These are phyloP conservation scores for Mariannaea sp. DNA, from an alignment of 2,329 filamentous ascomycete genomes.

Conservation along the genomic window DNA sequence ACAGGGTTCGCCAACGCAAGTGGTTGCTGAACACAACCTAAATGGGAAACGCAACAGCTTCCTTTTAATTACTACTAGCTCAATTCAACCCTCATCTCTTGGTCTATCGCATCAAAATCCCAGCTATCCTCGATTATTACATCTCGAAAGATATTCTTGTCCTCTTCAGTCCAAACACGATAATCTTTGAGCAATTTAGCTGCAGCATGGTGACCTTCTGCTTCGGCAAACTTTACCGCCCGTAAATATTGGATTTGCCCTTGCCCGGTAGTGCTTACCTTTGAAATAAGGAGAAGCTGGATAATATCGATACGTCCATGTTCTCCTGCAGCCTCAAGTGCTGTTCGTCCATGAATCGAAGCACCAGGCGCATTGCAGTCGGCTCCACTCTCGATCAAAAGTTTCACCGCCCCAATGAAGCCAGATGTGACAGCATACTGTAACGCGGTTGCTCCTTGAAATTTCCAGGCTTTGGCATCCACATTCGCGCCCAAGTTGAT, in stretches of 20 bases:
- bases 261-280: background rate
- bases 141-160: background rate
- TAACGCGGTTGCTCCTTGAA: background rate
- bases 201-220: background rate
- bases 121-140: no score
- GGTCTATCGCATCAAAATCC: no score
- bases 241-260: background rate
- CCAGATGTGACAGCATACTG: background rate
- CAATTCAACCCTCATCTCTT: no score
- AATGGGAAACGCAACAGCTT: no score
- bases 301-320: background rate
- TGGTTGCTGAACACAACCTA: no score
- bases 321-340: constrained; percentile 1
- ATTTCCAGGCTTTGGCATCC: background rate
- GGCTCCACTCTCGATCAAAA: background rate
- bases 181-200: background rate
- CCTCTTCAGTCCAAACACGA: background rate
- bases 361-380: background rate
- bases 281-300: background rate
- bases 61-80: no score
- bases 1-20: no score
- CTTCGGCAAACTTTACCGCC: background rate
- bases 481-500: background rate
- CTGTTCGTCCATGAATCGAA: background rate
- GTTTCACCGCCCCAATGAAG: background rate